Evolutionary conservation across 768 basidiomycete species (phyloP).

Genomic region (Antrodiella citrinella): DNA sequence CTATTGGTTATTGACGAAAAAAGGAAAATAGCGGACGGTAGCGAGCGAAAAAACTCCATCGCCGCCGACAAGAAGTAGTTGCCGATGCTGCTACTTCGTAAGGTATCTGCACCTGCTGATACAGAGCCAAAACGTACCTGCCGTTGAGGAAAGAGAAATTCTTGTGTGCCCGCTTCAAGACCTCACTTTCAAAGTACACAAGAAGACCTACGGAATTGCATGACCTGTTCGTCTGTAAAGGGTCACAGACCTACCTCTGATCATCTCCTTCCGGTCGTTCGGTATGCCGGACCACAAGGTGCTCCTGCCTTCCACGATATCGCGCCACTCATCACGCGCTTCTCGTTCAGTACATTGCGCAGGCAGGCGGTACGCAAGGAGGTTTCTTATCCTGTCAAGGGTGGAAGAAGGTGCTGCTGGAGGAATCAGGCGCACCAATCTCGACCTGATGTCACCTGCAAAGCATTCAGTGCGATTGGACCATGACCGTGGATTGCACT

Average conservation of each 20-base stretch:
- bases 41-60: slow-evolving; percentile 82
- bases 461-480: background rate
- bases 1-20: slow-evolving; percentile 89
- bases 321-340: slow-evolving; percentile 86
- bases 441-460: slow-evolving; percentile 82
- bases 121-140: slow-evolving; percentile 36
- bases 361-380: slow-evolving; percentile 78
- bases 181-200: slow-evolving; percentile 84
- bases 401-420: slow-evolving; percentile 48
- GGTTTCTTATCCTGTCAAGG: slow-evolving; percentile 61
- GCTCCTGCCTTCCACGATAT: slow-evolving; percentile 85
- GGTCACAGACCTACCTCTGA: slow-evolving; percentile 51
- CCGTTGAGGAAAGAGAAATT: slow-evolving; percentile 92
- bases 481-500: slow-evolving; percentile 4
- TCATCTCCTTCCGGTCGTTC: slow-evolving; percentile 82
- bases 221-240: background rate
- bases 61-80: slow-evolving; percentile 91
- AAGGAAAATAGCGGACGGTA: slow-evolving; percentile 90
- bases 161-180: slow-evolving; percentile 85
- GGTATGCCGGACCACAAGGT: slow-evolving; percentile 80
- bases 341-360: slow-evolving; percentile 56
- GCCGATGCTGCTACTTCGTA: slow-evolving; percentile 58
- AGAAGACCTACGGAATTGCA: slow-evolving; percentile 61
- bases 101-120: background rate
- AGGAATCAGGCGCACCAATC: slow-evolving; percentile 84